Base-by-base conservation (phyloP, 2,329 filamentous ascomycete species). In the Arthrobotrys musiformis region DNA sequence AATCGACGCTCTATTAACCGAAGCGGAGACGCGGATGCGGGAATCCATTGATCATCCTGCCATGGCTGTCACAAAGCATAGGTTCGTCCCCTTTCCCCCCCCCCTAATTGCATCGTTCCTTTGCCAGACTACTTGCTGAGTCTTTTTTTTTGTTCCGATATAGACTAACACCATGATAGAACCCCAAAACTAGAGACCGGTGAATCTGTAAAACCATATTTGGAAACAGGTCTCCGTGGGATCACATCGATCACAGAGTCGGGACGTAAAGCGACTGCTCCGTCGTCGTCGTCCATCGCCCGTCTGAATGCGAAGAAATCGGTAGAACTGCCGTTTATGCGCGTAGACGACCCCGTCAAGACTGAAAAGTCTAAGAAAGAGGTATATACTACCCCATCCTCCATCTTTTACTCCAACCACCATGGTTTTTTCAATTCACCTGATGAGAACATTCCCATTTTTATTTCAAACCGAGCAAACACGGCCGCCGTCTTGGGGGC, bases 391-490 rank as follows among this genome's bases (percentile, higher is more conserved):
- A 37, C 17, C 42, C 33, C 17, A 42, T 13, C 6, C 24, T 52
- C 26, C 19, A n/a, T 46, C 8, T 40, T 8, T 26, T n/a, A n/a
- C n/a, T n/a, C 56, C 17, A 35, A 52, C 24, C 26, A 48, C 9
- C 44, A 48, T 11, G 11, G 5, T 6, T 35, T 35, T 35, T 35
- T 6, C 30, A 7, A 81, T 81, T 84, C 85, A 85, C 83, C 89
- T 93, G 92, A 94, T 89, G 92, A 94, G 92, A 91, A 87, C 86
- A 84, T 87, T 89, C 88, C 90, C 88, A 90, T 88, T 83, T 84
- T 83, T 85, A 82, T 88, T 91, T 91, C 91, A 93, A 87, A 91
- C 89, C 88, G 90, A 77, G 73, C 73, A 89, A 86, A 86, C 83
- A 84, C 87, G 87, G 87, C 87, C 88, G 89, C 92, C 92, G 94